Evolutionary conservation across 2,329 filamentous ascomycete species (phyloP).

Genomic region (Tolypocladium tropicale): DNA sequence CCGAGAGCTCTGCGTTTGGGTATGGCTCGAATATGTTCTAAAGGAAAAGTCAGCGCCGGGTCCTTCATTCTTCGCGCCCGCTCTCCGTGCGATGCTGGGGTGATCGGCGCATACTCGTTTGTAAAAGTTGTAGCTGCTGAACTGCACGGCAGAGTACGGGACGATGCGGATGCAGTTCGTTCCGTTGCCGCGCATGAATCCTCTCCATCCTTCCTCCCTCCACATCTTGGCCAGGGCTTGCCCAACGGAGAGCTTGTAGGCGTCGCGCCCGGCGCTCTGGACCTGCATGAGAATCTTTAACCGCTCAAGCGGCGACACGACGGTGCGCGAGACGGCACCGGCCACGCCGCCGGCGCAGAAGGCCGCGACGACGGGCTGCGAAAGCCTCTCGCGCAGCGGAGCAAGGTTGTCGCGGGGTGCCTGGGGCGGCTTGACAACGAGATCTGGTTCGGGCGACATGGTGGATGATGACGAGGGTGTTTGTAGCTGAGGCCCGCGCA

Average conservation of each 20-base stretch:
- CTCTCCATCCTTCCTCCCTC: conserved; percentile 90
- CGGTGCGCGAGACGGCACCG: conserved; percentile 92
- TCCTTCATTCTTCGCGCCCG: neutral
- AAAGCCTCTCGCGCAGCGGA: conserved; percentile 43
- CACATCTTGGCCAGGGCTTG: conserved; percentile 93
- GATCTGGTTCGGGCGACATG: conserved; percentile 15
- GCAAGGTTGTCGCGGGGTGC: conserved; percentile 8
- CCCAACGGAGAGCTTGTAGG: conserved; percentile 86
- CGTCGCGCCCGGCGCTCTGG: conserved; percentile 79
- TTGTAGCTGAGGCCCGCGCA: conserved; percentile 11
- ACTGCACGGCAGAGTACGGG: conserved; percentile 95
- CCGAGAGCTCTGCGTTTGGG: conserved; percentile 62
- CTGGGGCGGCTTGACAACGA: conserved; percentile 16
- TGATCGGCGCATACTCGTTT: conserved; percentile 56
- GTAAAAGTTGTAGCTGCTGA: conserved; percentile 96
- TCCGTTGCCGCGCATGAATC: conserved; percentile 96
- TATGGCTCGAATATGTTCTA: conserved; percentile 66
- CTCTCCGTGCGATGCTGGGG: neutral
- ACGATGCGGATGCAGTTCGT: conserved; percentile 98
- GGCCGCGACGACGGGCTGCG: conserved; percentile 79
- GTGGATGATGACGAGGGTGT: conserved; percentile 3
- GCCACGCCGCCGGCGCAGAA: conserved; percentile 92
- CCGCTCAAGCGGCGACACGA: conserved; percentile 90
- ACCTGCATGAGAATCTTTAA: conserved; percentile 98
- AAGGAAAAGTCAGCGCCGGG: conserved; percentile 3